Percentiles rank a stretch among this genome's conserved stretches.
phyloP scores from a whole-genome alignment of 1,284 basidiomycete species.

The Phlebopus sp. region DNA sequence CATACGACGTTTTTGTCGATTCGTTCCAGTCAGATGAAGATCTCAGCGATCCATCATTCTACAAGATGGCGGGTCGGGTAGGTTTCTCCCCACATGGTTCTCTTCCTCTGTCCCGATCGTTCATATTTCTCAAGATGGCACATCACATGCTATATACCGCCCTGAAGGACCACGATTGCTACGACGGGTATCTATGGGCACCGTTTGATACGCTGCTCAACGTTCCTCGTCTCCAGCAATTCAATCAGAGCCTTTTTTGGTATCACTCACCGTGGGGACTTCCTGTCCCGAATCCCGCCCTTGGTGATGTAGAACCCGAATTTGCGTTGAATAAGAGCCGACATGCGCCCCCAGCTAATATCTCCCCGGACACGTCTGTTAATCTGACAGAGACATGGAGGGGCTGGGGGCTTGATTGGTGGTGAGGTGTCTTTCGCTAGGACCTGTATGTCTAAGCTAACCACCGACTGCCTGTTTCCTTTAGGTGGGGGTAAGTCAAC shows the following conservation, averaged over 20 bases:
- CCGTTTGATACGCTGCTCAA: slow-evolving; percentile 52
- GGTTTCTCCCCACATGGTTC: slow-evolving; percentile 8
- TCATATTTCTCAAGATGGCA: slow-evolving; percentile 36
- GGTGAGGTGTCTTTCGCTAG: slow-evolving; percentile 27
- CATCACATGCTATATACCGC: slow-evolving; percentile 54
- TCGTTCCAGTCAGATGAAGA: slow-evolving; percentile 44
- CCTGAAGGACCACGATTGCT: slow-evolving; percentile 43
- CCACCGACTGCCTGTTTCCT: not conserved
- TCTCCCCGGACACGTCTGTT: slow-evolving; percentile 40
- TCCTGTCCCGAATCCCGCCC: slow-evolving; percentile 40
- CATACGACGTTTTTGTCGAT: slow-evolving; percentile 49
- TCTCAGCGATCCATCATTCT: slow-evolving; percentile 34
- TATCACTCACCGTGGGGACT: slow-evolving; percentile 47
- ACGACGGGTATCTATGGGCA: slow-evolving; percentile 50
- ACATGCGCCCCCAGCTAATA: slow-evolving; percentile 36
- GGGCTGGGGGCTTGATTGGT: slow-evolving; percentile 44
- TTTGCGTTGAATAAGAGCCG: slow-evolving; percentile 18
- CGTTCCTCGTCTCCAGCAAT: slow-evolving; percentile 45
- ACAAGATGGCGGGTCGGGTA: slow-evolving; percentile 47
- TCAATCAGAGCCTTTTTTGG: slow-evolving; percentile 45
- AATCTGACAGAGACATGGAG: slow-evolving; percentile 37
- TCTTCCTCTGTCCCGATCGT: not conserved
- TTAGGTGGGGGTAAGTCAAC: slow-evolving; percentile 40
- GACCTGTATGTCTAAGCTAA: slow-evolving; percentile 4
- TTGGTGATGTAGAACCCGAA: slow-evolving; percentile 18